Percentiles rank a stretch among this genome's conserved stretches.
phyloP scores from a whole-genome alignment of 148 eudicot species.

The Drosera capensis region DNA sequence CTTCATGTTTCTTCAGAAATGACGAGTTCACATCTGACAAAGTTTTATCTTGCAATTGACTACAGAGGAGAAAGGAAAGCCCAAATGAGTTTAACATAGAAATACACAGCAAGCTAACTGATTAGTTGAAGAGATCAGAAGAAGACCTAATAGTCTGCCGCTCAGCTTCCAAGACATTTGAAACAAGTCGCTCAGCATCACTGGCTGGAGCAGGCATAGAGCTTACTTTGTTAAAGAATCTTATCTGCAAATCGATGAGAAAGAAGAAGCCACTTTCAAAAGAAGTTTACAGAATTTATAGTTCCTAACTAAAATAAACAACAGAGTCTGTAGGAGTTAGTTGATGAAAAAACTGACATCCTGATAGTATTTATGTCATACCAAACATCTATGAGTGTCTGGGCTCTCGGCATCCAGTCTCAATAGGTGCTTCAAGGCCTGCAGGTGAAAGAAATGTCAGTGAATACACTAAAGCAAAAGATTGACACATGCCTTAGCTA shows the following conservation, averaged over 20 bases:
- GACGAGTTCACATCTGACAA: constrained; percentile 52
- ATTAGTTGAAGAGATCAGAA: not conserved
- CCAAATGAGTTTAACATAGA: not conserved
- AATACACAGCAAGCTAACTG: not conserved
- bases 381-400: constrained; percentile 87
- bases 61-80: constrained; percentile 11
- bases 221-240: constrained; percentile 59
- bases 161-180: constrained; percentile 79
- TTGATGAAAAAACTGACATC: not conserved
- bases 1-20: constrained; percentile 75
- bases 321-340: not conserved
- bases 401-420: constrained; percentile 81
- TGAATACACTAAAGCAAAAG: not conserved
- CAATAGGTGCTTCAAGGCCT: constrained; percentile 83
- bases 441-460: constrained; percentile 7
- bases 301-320: not conserved
- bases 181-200: constrained; percentile 63
- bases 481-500: not conserved
- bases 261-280: not conserved
- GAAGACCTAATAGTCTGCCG: constrained; percentile 59
- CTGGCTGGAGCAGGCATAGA: constrained; percentile 70
- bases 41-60: constrained; percentile 70
- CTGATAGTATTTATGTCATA: constrained; percentile 13
- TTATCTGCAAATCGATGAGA: constrained; percentile 36
- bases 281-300: not conserved